These are phyloP conservation scores for Emergomyces africanus DNA, from an alignment of 2,329 filamentous ascomycete genomes.

Conservation along the genomic window DNA sequence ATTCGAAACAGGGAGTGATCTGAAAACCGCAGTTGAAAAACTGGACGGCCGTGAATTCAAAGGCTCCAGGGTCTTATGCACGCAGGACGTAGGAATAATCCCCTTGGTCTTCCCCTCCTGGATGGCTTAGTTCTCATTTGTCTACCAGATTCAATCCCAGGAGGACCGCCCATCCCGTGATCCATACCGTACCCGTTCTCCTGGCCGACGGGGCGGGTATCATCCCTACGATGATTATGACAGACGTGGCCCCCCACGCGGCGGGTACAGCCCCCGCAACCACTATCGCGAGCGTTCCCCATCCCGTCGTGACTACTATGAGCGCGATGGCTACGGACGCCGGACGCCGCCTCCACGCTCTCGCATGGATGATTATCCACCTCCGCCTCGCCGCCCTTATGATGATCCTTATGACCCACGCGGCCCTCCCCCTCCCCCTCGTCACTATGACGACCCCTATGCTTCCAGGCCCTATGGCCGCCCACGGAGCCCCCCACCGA, in stretches of 20 bases:
- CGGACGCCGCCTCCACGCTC: conserved; percentile 59
- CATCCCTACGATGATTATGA: conserved; percentile 68
- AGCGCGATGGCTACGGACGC: conserved; percentile 62
- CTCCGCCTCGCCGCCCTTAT: conserved; percentile 43
- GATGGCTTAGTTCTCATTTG: conserved; percentile 15
- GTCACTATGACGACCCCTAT: conserved; percentile 48
- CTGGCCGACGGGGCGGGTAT: conserved; percentile 53
- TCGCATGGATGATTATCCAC: conserved; percentile 57
- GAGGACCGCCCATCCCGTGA: conserved; percentile 61
- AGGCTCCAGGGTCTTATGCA: conserved; percentile 70
- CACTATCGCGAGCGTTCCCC: conserved; percentile 78
- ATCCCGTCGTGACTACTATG: conserved; percentile 74
- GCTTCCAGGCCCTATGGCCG: conserved; percentile 41
- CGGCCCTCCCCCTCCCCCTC: conserved; percentile 39
- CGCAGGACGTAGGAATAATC: conserved; percentile 60
- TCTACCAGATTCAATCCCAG: conserved; percentile 48
- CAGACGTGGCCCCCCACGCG: conserved; percentile 62
- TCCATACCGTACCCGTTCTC: conserved; percentile 68
- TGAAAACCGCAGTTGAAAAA: conserved; percentile 87
- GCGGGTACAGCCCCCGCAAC: conserved; percentile 73
- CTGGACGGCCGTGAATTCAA: conserved; percentile 91
- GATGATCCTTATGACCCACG: conserved; percentile 48
- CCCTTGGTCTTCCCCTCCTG: conserved; percentile 2
- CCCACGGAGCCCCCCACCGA: conserved; percentile 27
- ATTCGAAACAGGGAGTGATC: conserved; percentile 83